A percentile compares a stretch with the other conserved stretches of the same genome.
These are phyloP conservation scores for Calonectria hawksworthii DNA, from an alignment of 2,329 filamentous ascomycete genomes.

Conservation along the genomic window DNA sequence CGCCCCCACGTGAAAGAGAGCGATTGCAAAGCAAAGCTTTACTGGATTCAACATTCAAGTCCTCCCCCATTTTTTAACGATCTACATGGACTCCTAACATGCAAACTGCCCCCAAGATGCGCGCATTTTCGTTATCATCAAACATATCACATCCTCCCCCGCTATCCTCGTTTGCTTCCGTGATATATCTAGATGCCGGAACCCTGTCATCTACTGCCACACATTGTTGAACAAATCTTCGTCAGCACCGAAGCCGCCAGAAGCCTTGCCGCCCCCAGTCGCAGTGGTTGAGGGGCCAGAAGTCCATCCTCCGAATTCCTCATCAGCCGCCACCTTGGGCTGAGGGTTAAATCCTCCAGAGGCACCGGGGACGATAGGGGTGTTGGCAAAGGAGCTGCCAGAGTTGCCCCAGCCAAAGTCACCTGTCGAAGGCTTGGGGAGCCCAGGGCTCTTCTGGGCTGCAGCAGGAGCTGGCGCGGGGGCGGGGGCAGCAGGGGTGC, in stretches of 20 bases:
- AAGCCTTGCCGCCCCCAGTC: conserved; percentile 64
- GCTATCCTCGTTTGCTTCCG: background rate
- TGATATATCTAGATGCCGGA: conserved; percentile 30
- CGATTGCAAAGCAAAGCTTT: background rate
- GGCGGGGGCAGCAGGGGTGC: conserved; percentile 64
- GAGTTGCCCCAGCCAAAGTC: conserved; percentile 73
- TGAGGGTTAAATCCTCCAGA: conserved; percentile 75
- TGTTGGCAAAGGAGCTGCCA: conserved; percentile 65
- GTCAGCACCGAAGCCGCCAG: conserved; percentile 72
- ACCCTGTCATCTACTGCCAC: conserved; percentile 75
- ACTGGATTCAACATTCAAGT: conserved; percentile 31
- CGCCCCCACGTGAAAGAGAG: background rate
- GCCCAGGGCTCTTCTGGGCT: conserved; percentile 73
- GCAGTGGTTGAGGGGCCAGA: conserved; percentile 58
- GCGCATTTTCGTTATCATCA: conserved; percentile 44
- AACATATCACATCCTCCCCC: conserved; percentile 17
- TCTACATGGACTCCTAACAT: conserved; percentile 52
- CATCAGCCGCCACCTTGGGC: conserved; percentile 85
- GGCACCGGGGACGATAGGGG: conserved; percentile 72
- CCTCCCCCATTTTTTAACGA: conserved; percentile 41
- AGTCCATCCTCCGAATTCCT: conserved; percentile 97
- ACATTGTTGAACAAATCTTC: conserved; percentile 97
- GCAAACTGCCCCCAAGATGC: conserved; percentile 52
- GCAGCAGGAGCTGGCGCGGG: conserved; percentile 59
- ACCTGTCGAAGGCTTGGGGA: conserved; percentile 61